Evolutionary conservation across 306 rosid genomes (phyloP).

Genomic region (Cucurbita ficifolia): DNA sequence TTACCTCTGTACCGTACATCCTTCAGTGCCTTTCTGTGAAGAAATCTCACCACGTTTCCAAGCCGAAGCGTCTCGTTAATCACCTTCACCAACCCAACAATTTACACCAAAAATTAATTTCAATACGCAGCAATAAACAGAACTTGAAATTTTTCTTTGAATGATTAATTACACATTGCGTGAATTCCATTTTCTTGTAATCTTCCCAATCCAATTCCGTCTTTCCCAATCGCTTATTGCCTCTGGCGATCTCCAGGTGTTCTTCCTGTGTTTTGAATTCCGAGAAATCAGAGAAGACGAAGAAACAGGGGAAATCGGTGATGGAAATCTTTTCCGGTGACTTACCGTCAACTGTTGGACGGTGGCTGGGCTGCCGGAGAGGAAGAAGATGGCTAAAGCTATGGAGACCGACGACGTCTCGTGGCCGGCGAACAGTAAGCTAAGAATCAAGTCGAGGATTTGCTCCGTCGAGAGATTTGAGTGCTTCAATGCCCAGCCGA

Average conservation of each 20-base stretch:
- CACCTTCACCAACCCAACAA: slow-evolving; percentile 33
- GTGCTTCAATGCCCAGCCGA: slow-evolving; percentile 78
- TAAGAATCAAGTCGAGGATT: slow-evolving; percentile 73
- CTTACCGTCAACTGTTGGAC: slow-evolving; percentile 57
- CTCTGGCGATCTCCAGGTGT: slow-evolving; percentile 54
- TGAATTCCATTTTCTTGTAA: slow-evolving; percentile 84
- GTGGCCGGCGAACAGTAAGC: slow-evolving; percentile 93
- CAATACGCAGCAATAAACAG: background rate
- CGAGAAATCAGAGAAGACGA: background rate
- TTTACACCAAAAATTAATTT: background rate
- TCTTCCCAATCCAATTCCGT: slow-evolving; percentile 79
- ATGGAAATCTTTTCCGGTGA: background rate
- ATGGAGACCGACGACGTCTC: slow-evolving; percentile 93
- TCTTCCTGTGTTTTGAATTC: slow-evolving; percentile 35
- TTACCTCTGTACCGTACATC: slow-evolving; percentile 82
- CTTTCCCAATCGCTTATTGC: slow-evolving; percentile 52
- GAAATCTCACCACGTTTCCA: slow-evolving; percentile 92
- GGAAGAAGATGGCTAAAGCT: slow-evolving; percentile 67
- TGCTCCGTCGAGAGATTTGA: slow-evolving; percentile 85
- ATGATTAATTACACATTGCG: slow-evolving; percentile 66
- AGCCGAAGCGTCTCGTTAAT: slow-evolving; percentile 85
- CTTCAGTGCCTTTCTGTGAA: slow-evolving; percentile 82
- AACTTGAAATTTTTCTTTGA: background rate
- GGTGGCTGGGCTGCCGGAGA: slow-evolving; percentile 58
- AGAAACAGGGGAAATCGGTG: background rate